Evolutionary conservation across 495 filamentous ascomycete genomes (phyloP), one percentile per base, ranked within the genome.

Genomic region (Hypoxylon fuscum): DNA sequence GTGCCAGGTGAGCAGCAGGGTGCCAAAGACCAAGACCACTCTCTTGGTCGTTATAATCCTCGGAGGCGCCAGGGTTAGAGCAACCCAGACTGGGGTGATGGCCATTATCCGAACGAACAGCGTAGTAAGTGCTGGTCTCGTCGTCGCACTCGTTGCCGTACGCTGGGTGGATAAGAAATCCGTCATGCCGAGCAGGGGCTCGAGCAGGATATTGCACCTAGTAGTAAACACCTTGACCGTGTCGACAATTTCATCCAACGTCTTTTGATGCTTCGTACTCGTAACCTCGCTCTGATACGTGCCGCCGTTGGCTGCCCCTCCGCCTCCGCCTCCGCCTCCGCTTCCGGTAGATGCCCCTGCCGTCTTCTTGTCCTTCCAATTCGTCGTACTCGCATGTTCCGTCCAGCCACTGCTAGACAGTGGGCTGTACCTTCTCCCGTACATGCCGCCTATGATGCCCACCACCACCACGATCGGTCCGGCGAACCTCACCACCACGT

Each of bases 171-270:
- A 96, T 14, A 99, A 82, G 72, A 96, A 97, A 70, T 96, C 92
- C 45, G 94, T 97, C 59, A 98, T 78, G 59, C 89, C 85, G 23
- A 96, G 80, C 34, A 96, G 82, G 3, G 95, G 95, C 61, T 96
- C 93, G 15, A 97, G 82, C 8, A 99, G 80, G 31, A 97, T 88
- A 74, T 96, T 96, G 76, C 96, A 96, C 40, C 95, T 81, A 3
- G 86, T 87, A 1, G 92, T 98, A 68, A 99, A 93, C 20, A 87
- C 84, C 70, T 89, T 89, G 59, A 99, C 77, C 0, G 90, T 93
- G 62, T 97, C 93, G 44, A 99, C 89, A 57, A 99, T 98, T 77
- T 98, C 95, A 66, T 99, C 95, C 34, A 99, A 78, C 35, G 93
- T 97, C 75, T 85, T 85, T 64, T 85, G 83, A 65, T 95, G 91